Evolutionary conservation across 805 yeast genomes (phyloP), one percentile per base, ranked within the genome.

Genomic region (Barnettozyma populi): DNA sequence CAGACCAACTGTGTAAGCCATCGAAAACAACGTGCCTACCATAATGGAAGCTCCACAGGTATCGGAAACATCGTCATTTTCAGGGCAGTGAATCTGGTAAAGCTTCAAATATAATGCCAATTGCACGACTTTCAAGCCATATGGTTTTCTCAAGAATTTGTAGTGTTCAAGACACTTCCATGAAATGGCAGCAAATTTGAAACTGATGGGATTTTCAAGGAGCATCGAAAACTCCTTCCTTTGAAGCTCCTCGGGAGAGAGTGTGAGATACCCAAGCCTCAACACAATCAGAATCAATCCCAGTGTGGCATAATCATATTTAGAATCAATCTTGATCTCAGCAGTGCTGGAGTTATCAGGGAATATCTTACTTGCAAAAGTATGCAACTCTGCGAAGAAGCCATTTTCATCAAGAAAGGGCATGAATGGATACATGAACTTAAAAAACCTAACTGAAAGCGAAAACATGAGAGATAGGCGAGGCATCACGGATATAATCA

Each of bases 1-100:
- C 32, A 81, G 54, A 0, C 86, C 87, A 31, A 79, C 60, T 2
- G 78, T 67, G 21, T 70, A 64, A 0, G 79, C 84, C 73, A 76
- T 74, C 45, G 78, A 79, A n/a, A 78, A 60, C 18, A 79, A 53
- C 50, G 75, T 62, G 2, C 79, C 78, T 7, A 73, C 63, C 51
- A 71, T 71, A 5, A 76, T 70, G 43, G 70, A 74, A 0, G 76
- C 63, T 45, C 73, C 79, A 7, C 77, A 76, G 36, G 73, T 75
- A 48, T 74, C 81, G 4, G 69, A 67, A 2, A 75, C 72, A 56
- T 78, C 82, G 36, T 83, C 84, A 57, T 76, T 79, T 54, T 78
- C 82, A 0, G 80, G 82, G 1, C 80, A 73, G 45, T 61, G 67
- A 31, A 63, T 68, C 52, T 65, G 76, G 61, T 80, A 81, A 21